A percentile compares a stretch with the other conserved stretches of the same genome.
These are phyloP conservation scores for Penstemon newberryi DNA, from an alignment of 257 asterid species.

Conservation along the genomic window DNA sequence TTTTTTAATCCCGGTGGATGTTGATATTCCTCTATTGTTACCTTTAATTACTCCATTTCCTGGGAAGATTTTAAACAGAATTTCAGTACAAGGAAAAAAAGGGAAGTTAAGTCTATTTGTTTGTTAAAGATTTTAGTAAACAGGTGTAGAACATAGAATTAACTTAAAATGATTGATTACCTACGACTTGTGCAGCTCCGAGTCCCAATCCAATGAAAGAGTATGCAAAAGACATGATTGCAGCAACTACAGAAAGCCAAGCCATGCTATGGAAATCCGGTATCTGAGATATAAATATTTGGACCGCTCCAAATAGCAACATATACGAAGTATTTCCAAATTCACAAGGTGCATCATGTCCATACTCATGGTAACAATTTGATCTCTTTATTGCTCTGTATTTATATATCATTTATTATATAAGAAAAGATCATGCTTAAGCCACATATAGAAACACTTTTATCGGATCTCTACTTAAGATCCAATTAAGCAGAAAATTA, in stretches of 20 bases:
- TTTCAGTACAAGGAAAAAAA: constrained; percentile 11
- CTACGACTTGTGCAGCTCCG: constrained; percentile 63
- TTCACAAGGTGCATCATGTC: constrained; percentile 63
- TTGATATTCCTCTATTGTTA: constrained; percentile 57
- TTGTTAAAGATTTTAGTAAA: background rate
- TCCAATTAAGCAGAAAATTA: background rate
- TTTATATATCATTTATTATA: too few relatives aligned
- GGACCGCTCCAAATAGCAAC: constrained; percentile 63
- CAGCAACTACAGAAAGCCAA: constrained; percentile 77
- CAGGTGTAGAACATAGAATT: background rate
- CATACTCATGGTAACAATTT: constrained; percentile 74
- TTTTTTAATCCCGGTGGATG: constrained; percentile 44
- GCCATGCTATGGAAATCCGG: constrained; percentile 67
- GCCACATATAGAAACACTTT: too few relatives aligned
- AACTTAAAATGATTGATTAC: constrained; percentile 30
- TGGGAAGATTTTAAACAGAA: constrained; percentile 21
- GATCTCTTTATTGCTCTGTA: constrained; percentile 79
- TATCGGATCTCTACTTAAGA: too few relatives aligned
- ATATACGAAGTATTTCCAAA: constrained; percentile 42
- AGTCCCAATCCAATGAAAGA: constrained; percentile 68
- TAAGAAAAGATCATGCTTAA: too few relatives aligned
- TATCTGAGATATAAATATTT: constrained; percentile 68
- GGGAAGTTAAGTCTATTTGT: too few relatives aligned
- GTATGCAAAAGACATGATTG: constrained; percentile 77
- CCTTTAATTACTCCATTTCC: constrained; percentile 73